Base-by-base conservation (phyloP, 306 rosid genomes). In the Argentina anserina region DNA sequence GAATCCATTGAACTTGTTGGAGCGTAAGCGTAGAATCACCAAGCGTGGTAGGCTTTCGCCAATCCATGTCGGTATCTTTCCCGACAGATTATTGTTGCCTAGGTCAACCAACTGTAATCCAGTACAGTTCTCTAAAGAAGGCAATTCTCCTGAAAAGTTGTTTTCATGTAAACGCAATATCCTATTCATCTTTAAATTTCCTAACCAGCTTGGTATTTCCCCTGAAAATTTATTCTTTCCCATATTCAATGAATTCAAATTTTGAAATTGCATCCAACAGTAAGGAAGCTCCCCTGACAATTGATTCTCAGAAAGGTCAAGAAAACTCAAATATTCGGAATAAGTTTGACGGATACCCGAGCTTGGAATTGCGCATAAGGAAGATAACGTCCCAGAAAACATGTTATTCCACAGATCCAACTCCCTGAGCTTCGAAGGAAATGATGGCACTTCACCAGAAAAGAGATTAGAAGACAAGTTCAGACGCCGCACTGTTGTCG, bases 1-100 rank as follows among this genome's bases (percentile, higher is more conserved):
- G 50, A 23, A 55, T 67, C 76, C 83, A 55, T 29, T 0, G 14
- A 76, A 67, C 9, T 42, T 4, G 55, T 75, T 75, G 26, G 69
- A 76, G 5, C n/a, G 53, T 6, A 76, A 21, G n/a, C 31, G 5
- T 17, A 76, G 72, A 61, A 58, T 14, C 13, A 25, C 1, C 31
- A 76, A 13, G 7, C 15, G 0, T 0, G 3, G 9, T 1, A 66
- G 13, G 5, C 34, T 65, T 21, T 55, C 46, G 14, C 74, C 79
- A 1, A 67, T 55, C 74, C 74, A 40, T 4, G 1, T 0, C 0
- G 70, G 75, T 33, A 76, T 5, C 3, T 41, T 53, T 11, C 75
- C 80, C 3, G 50, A 59, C 3, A 76, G 17, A 6, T 5, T 29
- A 17, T 76, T 76, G 7, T 25, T 29, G 1, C 64, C 61, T 0